Base-by-base conservation (phyloP, 306 rosid species). In the Acacia melanoxylon region DNA sequence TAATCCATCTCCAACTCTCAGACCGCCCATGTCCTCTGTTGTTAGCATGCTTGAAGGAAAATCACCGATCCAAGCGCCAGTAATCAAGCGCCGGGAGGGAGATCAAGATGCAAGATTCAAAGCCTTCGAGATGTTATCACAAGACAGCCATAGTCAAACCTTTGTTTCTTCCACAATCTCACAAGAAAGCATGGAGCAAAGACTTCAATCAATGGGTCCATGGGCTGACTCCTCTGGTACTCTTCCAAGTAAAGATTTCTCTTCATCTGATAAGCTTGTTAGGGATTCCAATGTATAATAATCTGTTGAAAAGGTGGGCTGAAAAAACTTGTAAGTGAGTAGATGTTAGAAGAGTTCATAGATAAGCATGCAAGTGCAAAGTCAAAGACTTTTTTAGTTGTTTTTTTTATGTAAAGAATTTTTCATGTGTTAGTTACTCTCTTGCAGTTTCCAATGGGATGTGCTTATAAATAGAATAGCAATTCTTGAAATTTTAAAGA, bases 41-140 rank as follows among this genome's bases (percentile, higher is more conserved):
- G 94, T 92, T 68, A 82, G 92, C 66, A 94, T 94, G 98, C 92
- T 94, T 11, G 98, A 92, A 81, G 97, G 97, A 3, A 87, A 90
- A 79, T 86, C 61, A 29, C 89, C 91, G 0, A 77, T 90, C 40
- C 85, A 88, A 85, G 82, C 88, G 0, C 87, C 88, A 3, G 48
- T 80, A 33, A 81, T 86, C 74, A 86, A 62, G 89, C 83, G 83
- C 69, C 19, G 20, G 68, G 40, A 12, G 68, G 40, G 40, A 5
- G 20, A 27, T 27, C 83, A 41, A 54, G 91, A 86, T 67, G 87
- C 85, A 70, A 85, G 87, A 81, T 89, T 91, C 78, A 91, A 82
- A 80, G 90, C 93, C 71, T 87, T 89, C n/a, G 92, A 84, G 80
- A 76, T 66, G 72, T 66, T 81, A 31, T 84, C 90, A 76, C 91